Percentiles rank a stretch among this genome's conserved stretches.
Evolutionary conservation across 352 stramenopile species (phyloP).

Genomic region (Blastocystis sp.): DNA sequence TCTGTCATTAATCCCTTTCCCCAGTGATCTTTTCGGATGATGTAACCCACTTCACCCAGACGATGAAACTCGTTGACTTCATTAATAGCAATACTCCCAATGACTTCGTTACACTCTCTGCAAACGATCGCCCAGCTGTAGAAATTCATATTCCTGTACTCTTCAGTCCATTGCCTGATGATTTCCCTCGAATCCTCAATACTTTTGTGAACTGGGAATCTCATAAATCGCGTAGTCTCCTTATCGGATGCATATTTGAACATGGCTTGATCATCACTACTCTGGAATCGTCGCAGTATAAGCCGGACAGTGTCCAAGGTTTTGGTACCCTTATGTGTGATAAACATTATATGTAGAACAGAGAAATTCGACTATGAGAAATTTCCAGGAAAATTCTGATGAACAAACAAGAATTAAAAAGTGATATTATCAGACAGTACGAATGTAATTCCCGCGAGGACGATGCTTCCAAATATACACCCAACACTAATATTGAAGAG

Average conservation of each 20-base stretch:
- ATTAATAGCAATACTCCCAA: slow-evolving; percentile 38
- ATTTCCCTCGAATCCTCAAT: slow-evolving; percentile 27
- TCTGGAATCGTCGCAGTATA: slow-evolving; percentile 17
- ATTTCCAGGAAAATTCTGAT: slow-evolving; percentile 34
- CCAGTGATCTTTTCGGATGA: slow-evolving; percentile 45
- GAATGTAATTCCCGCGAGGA: background rate
- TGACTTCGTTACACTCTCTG: slow-evolving; percentile 46
- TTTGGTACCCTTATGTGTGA: background rate
- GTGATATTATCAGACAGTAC: background rate
- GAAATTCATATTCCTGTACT: background rate
- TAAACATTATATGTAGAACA: slow-evolving; percentile 2
- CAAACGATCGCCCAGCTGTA: slow-evolving; percentile 54
- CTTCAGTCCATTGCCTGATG: background rate
- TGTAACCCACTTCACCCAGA: slow-evolving; percentile 21
- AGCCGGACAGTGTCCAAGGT: slow-evolving; percentile 15
- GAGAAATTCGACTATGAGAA: background rate
- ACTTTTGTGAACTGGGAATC: slow-evolving; percentile 9
- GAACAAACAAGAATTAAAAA: background rate
- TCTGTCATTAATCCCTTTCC: slow-evolving; percentile 6
- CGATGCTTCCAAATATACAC: background rate
- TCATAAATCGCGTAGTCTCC: slow-evolving; percentile 46
- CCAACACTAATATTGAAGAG: slow-evolving; percentile 21
- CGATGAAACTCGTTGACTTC: slow-evolving; percentile 22
- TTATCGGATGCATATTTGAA: slow-evolving; percentile 50
- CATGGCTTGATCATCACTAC: background rate